Conservation (phyloP, 1,284 basidiomycete species). For the Moesziomyces sp. region DNA sequence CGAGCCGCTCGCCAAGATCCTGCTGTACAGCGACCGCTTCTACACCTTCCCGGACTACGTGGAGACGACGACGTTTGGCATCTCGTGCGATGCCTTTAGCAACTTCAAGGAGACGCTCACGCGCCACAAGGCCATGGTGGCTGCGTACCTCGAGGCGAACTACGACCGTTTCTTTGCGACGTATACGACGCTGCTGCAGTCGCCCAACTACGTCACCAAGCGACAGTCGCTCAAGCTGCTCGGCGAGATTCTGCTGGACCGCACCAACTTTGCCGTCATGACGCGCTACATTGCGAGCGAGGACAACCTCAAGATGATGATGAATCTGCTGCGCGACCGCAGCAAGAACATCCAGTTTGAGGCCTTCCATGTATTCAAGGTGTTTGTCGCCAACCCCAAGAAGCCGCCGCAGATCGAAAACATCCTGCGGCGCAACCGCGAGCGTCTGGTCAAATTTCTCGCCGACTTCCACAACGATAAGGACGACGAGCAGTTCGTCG, state of each 20-base stretch:
- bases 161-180: slow-evolving; percentile 98
- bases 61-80: slow-evolving; percentile 95
- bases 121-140: slow-evolving; percentile 95
- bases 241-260: slow-evolving; percentile 95
- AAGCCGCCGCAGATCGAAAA: slow-evolving; percentile 93
- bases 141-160: slow-evolving; percentile 92
- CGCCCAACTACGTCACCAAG: slow-evolving; percentile 98
- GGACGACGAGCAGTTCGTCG: slow-evolving; percentile 72
- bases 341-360: slow-evolving; percentile 99
- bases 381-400: slow-evolving; percentile 98
- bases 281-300: slow-evolving; percentile 88
- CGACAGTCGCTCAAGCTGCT: slow-evolving; percentile 97
- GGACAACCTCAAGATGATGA: slow-evolving; percentile 98
- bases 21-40: slow-evolving; percentile 89
- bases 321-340: slow-evolving; percentile 96
- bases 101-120: slow-evolving; percentile 86
- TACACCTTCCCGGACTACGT: slow-evolving; percentile 97
- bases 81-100: slow-evolving; percentile 95
- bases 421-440: slow-evolving; percentile 92
- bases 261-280: slow-evolving; percentile 98
- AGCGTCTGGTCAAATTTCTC: slow-evolving; percentile 88
- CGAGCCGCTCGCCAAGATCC: slow-evolving; percentile 87
- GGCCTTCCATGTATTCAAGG: slow-evolving; percentile 99
- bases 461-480: slow-evolving; percentile 97
- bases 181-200: slow-evolving; percentile 90